Evolutionary conservation across 352 stramenopile genomes (phyloP).

Genomic region (Peronosclerospora sorghi): DNA sequence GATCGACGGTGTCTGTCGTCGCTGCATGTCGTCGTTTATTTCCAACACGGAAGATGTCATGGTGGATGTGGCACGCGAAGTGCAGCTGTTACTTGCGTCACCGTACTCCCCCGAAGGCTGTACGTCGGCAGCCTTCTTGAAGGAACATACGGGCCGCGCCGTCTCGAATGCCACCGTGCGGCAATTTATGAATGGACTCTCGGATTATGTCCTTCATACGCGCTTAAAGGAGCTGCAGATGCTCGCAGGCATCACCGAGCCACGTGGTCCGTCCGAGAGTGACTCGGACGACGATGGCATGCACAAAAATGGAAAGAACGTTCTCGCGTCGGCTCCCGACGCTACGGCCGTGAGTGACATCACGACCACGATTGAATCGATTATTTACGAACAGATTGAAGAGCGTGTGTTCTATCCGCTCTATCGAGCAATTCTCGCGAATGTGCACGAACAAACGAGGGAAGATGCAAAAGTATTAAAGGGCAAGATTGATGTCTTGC

Average conservation of each 20-base stretch:
- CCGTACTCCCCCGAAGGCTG: conserved; percentile 77
- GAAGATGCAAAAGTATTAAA: conserved; percentile 65
- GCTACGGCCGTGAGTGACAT: conserved; percentile 33
- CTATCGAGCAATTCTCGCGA: conserved; percentile 55
- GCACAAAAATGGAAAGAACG: conserved; percentile 1
- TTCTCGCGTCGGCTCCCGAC: conserved; percentile 7
- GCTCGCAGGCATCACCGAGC: conserved; percentile 37
- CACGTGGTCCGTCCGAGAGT: conserved; percentile 16
- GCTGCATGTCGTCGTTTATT: conserved; percentile 74
- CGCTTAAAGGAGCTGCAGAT: conserved; percentile 66
- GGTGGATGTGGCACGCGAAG: conserved; percentile 62
- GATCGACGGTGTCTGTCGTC: conserved; percentile 40
- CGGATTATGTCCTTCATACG: conserved; percentile 73
- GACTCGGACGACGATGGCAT: conserved; percentile 23
- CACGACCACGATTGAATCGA: conserved; percentile 47
- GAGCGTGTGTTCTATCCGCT: conserved; percentile 76
- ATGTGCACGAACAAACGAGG: conserved; percentile 42
- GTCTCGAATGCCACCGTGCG: conserved; percentile 44
- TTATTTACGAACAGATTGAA: conserved; percentile 79
- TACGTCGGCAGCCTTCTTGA: conserved; percentile 60
- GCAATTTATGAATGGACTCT: conserved; percentile 69
- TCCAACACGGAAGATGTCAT: conserved; percentile 66
- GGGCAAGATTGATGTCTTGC: conserved; percentile 74
- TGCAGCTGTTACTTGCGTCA: conserved; percentile 72
- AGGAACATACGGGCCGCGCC: conserved; percentile 37